Percentiles rank a stretch among this genome's conserved stretches.
Evolutionary conservation across 495 filamentous ascomycete genomes (phyloP).

Genomic region (Penicillium parvum): DNA sequence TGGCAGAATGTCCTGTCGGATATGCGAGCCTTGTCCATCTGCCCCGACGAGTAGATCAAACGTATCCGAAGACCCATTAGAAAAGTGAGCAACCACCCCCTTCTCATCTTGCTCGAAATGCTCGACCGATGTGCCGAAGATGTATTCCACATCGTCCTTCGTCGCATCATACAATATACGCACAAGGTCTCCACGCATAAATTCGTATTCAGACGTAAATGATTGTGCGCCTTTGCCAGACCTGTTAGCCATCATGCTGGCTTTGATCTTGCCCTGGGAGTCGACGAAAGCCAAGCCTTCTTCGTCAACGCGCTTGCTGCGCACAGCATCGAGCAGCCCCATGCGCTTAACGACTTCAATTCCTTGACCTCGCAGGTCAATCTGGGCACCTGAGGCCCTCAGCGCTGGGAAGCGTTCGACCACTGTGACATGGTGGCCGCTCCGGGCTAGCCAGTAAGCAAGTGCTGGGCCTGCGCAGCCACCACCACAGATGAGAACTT

Average conservation of each 20-base stretch:
- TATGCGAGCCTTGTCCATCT: slow-evolving; percentile 46
- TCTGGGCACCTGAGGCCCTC: slow-evolving; percentile 31
- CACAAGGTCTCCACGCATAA: slow-evolving; percentile 43
- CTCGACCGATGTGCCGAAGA: slow-evolving; percentile 33
- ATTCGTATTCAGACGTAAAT: slow-evolving; percentile 44
- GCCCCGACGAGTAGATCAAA: slow-evolving; percentile 50
- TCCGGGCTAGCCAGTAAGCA: slow-evolving; percentile 36
- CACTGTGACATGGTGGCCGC: slow-evolving; percentile 33
- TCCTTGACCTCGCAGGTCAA: slow-evolving; percentile 40
- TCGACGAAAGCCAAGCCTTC: slow-evolving; percentile 34
- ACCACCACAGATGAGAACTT: slow-evolving; percentile 26
- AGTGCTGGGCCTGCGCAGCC: slow-evolving; percentile 36
- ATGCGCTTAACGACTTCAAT: slow-evolving; percentile 35
- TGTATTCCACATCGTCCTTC: slow-evolving; percentile 30
- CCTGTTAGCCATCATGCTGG: slow-evolving; percentile 28
- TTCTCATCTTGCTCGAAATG: slow-evolving; percentile 22
- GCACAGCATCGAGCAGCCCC: slow-evolving; percentile 35
- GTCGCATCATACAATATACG: slow-evolving; percentile 36
- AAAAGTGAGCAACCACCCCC: slow-evolving; percentile 33
- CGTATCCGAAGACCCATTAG: slow-evolving; percentile 27
- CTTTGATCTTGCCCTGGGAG: slow-evolving; percentile 18
- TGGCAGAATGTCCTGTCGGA: slow-evolving; percentile 31
- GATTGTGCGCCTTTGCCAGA: slow-evolving; percentile 28
- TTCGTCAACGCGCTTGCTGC: slow-evolving; percentile 29
- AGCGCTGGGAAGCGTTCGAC: slow-evolving; percentile 39